A percentile compares a stretch with the other conserved stretches of the same genome.
phyloP scores from a whole-genome alignment of 768 basidiomycete genomes.

The Boletus vinaceobasis region DNA sequence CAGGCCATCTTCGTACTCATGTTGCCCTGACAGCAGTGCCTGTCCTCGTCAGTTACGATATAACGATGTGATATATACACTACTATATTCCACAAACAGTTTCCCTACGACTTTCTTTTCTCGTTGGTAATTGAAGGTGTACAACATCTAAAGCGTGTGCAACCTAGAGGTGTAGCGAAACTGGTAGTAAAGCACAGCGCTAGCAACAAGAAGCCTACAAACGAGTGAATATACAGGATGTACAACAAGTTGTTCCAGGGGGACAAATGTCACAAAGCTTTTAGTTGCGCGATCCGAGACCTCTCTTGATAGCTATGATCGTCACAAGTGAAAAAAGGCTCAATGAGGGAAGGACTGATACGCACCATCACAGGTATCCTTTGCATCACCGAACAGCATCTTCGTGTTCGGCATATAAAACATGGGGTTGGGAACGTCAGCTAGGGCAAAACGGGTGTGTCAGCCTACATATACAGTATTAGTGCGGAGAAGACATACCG shows the following conservation, averaged over 20 bases:
- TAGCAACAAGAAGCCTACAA: constrained; percentile 7
- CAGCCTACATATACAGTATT: not conserved
- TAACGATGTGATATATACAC: constrained; percentile 27
- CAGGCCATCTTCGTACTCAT: constrained; percentile 14
- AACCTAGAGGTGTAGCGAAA: not conserved
- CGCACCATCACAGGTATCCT: constrained; percentile 83
- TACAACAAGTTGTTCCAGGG: constrained; percentile 9
- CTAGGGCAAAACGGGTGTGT: constrained; percentile 34
- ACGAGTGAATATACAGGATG: constrained; percentile 21
- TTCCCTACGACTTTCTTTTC: not conserved
- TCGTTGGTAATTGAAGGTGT: constrained; percentile 7
- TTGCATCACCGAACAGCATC: constrained; percentile 92
- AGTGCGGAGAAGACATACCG: constrained; percentile 42
- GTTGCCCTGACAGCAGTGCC: constrained; percentile 7
- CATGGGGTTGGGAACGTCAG: constrained; percentile 91
- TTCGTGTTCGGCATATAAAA: constrained; percentile 89
- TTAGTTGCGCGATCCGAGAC: constrained; percentile 41
- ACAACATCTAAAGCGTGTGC: not conserved
- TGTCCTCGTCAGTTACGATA: constrained; percentile 22
- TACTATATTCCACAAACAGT: constrained; percentile 24
- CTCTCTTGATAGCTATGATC: constrained; percentile 53
- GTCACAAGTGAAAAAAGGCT: not conserved
- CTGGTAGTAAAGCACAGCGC: not conserved
- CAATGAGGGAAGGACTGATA: not conserved
- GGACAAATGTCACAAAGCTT: not conserved